Evolutionary conservation across 2,329 filamentous ascomycete genomes (phyloP), one percentile per base, ranked within the genome.

Genomic region (Exserohilum turcica): DNA sequence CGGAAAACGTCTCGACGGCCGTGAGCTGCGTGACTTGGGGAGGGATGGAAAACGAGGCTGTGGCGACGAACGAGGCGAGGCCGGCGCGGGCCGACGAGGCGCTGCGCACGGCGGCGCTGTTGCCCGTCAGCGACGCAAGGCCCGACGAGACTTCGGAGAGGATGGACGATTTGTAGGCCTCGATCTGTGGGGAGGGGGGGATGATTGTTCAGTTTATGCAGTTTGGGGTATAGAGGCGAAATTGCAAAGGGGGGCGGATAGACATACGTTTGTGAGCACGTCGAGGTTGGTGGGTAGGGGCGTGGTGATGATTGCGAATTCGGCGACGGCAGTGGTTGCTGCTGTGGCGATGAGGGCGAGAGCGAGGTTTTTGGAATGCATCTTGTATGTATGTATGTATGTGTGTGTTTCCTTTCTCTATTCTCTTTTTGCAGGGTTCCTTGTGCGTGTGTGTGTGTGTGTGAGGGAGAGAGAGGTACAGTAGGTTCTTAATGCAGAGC

Each of bases 221-320:
- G 21, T 29, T 12, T 24, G 8, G 5, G 12, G 3, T 4, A 9
- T 6, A 29, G 19, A 31, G 27, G n/a, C 18, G 13, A 32, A n/a
- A 18, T 12, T 18, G 47, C 3, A 12, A 24, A 6, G 18, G 7
- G 24, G 16, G 6, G n/a, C n/a, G 29, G 35, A 31, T 13, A 38
- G 18, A 49, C 57, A 13, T 59, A 65, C 62, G 43, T 64, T 56
- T 45, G 56, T 55, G 19, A 66, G 47, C 21, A 59, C 46, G 19
- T 48, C 38, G 37, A 64, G 54, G 16, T 59, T 51, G 29, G 55
- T 62, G n/a, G 55, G 60, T 4, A 63, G 49, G 13, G 54, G 28
- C 3, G 49, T 46, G 6, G 60, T 65, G 27, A 66, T 52, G 45
- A 66, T 53, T 33, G 62, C 61, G 50, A 66, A 66, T 16, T 66